These are phyloP conservation scores for Albugo candida DNA, from an alignment of 352 stramenopile species.

Conservation along the genomic window DNA sequence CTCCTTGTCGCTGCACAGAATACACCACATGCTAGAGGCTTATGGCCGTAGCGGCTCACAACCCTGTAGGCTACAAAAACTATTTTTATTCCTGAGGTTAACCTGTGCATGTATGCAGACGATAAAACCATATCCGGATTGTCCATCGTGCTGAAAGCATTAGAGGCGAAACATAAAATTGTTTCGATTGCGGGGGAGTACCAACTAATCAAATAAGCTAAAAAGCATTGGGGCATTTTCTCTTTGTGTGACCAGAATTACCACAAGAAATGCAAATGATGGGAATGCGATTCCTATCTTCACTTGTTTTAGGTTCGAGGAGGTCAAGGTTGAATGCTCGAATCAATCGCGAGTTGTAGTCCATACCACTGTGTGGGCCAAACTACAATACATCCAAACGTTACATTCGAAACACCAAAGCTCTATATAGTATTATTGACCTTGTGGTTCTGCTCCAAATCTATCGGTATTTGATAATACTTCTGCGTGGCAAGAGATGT, in stretches of 20 bases:
- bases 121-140: slow-evolving; percentile 69
- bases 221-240: slow-evolving; percentile 36
- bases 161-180: slow-evolving; percentile 52
- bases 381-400: slow-evolving; percentile 14
- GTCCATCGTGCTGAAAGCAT: slow-evolving; percentile 35
- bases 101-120: slow-evolving; percentile 19
- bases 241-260: slow-evolving; percentile 21
- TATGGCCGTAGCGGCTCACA: slow-evolving; percentile 54
- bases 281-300: not conserved
- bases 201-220: slow-evolving; percentile 24
- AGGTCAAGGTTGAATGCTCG: slow-evolving; percentile 35
- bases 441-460: slow-evolving; percentile 3
- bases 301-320: slow-evolving; percentile 12
- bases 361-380: slow-evolving; percentile 35
- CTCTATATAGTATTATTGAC: not conserved
- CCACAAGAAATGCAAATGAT: slow-evolving; percentile 39
- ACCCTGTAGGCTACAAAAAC: slow-evolving; percentile 29
- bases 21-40: slow-evolving; percentile 89
- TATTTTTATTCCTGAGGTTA: not conserved
- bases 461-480: not conserved
- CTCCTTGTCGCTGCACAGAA: slow-evolving; percentile 78
- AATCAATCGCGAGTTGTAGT: slow-evolving; percentile 28
- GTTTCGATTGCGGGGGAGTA: slow-evolving; percentile 47
- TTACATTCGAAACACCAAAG: not conserved
- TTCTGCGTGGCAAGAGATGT: not conserved